Conservation (phyloP, 129 eudicot species). For the Pseudognaphalium luteoalbum region DNA sequence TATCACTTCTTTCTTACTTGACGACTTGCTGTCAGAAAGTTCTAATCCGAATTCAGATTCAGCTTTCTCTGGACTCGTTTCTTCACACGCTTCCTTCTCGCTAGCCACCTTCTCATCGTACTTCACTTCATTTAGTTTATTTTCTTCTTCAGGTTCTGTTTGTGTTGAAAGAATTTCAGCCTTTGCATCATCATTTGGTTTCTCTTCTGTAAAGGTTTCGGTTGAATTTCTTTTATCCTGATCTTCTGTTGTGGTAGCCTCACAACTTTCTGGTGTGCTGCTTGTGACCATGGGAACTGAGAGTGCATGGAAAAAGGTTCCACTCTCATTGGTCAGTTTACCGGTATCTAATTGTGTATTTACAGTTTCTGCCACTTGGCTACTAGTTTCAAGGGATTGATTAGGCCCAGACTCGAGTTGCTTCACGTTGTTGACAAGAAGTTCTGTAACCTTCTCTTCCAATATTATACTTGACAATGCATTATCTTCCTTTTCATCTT, state of each 20-base stretch:
- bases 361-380: constrained; percentile 35
- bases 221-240: constrained; percentile 14
- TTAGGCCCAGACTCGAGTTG: constrained; percentile 28
- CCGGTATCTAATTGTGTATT: constrained; percentile 23
- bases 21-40: not conserved
- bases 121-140: constrained; percentile 2
- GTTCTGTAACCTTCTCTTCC: constrained; percentile 21
- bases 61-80: constrained; percentile 6
- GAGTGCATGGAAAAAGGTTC: constrained; percentile 40
- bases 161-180: constrained; percentile 8
- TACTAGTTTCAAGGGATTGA: constrained; percentile 32
- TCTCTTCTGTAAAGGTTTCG: constrained; percentile 23
- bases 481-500: constrained; percentile 34
- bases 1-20: not conserved
- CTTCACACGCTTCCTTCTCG: constrained; percentile 19
- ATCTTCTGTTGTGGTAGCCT: constrained; percentile 32
- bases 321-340: constrained; percentile 35
- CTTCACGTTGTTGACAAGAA: constrained; percentile 32
- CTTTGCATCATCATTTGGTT: constrained; percentile 12
- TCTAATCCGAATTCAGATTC: constrained; percentile 14
- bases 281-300: constrained; percentile 34
- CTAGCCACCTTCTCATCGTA: not conserved
- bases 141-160: constrained; percentile 11
- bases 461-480: constrained; percentile 29
- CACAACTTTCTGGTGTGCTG: constrained; percentile 33